phyloP scores from a whole-genome alignment of 768 basidiomycete genomes.

The Myochromella boudieri region DNA sequence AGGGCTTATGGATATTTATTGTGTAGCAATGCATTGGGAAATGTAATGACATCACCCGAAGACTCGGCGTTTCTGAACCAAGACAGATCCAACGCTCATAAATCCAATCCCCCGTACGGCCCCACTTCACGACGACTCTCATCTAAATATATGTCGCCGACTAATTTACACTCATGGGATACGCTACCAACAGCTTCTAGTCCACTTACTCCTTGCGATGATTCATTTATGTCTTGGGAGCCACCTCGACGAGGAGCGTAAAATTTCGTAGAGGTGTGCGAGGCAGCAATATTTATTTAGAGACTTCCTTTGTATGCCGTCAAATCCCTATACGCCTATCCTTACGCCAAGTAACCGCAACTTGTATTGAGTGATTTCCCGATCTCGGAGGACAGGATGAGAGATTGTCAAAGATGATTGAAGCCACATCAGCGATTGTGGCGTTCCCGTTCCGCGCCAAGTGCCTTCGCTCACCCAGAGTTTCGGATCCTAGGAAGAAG shows the following conservation, averaged over 20 bases:
- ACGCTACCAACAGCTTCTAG: constrained; percentile 22
- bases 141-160: constrained; percentile 10
- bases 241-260: constrained; percentile 31
- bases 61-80: constrained; percentile 17
- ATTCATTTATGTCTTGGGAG: constrained; percentile 65
- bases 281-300: background rate
- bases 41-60: constrained; percentile 30
- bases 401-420: background rate
- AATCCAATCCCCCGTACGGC: constrained; percentile 14
- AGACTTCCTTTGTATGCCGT: background rate
- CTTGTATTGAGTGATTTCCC: background rate
- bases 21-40: constrained; percentile 41
- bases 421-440: background rate
- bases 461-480: background rate
- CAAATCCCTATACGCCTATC: background rate
- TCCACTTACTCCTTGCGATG: constrained; percentile 43
- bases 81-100: constrained; percentile 13
- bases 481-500: background rate
- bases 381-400: background rate
- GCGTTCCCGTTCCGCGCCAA: constrained; percentile 8
- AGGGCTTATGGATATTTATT: constrained; percentile 10
- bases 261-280: background rate
- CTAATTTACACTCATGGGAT: constrained; percentile 31
- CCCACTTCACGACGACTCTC: constrained; percentile 12
- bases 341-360: background rate